Conservation (phyloP, 768 basidiomycete species). For the Leccinum obscurum region DNA sequence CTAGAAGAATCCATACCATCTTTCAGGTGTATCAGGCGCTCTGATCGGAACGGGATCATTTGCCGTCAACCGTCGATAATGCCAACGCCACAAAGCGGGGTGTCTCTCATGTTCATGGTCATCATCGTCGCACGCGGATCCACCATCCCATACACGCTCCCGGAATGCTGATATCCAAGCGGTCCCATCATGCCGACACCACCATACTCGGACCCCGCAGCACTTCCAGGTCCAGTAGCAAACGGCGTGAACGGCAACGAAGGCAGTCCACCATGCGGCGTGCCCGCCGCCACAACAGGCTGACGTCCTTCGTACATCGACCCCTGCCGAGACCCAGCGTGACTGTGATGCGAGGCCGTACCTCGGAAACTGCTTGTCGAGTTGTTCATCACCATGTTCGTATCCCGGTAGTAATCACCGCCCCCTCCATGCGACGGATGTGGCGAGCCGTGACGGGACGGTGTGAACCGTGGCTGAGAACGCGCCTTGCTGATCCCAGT, state of each 20-base stretch:
- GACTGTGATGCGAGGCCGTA: conserved; percentile 43
- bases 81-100: conserved; percentile 74
- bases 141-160: conserved; percentile 74
- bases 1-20: conserved; percentile 55
- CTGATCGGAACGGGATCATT: conserved; percentile 69
- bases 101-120: conserved; percentile 57
- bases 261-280: conserved; percentile 48
- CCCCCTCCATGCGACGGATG: conserved; percentile 62
- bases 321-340: conserved; percentile 39
- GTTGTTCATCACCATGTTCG: conserved; percentile 59
- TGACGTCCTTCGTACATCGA: conserved; percentile 47
- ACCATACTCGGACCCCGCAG: conserved; percentile 72
- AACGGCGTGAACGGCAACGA: conserved; percentile 75
- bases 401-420: conserved; percentile 87
- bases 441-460: conserved; percentile 63
- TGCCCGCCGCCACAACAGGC: conserved; percentile 25
- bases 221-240: conserved; percentile 61
- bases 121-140: conserved; percentile 68
- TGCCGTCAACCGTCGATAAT: conserved; percentile 70
- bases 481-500: conserved; percentile 68
- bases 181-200: conserved; percentile 51
- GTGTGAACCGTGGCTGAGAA: conserved; percentile 53
- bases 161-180: conserved; percentile 68
- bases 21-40: conserved; percentile 61
- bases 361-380: conserved; percentile 63